Evolutionary conservation across 2,329 filamentous ascomycete genomes (phyloP).

Genomic region (Apiospora pterosperma): DNA sequence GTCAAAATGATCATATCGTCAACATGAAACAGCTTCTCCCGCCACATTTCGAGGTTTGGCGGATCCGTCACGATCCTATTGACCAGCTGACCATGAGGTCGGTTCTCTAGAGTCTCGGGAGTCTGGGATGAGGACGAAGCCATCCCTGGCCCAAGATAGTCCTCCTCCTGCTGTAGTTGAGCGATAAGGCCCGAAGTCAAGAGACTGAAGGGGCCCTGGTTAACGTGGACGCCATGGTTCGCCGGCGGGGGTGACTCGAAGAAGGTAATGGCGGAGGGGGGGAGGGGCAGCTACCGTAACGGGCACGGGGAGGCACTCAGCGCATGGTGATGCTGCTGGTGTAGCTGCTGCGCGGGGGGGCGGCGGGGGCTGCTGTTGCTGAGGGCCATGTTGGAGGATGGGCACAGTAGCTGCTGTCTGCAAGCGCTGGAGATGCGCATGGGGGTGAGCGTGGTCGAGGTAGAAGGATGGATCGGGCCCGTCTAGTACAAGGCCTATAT

Average conservation of each 20-base stretch:
- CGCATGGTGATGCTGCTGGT: conserved; percentile 10
- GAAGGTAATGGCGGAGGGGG: conserved; percentile 31
- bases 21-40: conserved; percentile 71
- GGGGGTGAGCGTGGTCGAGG: conserved; percentile 18
- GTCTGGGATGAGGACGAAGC: conserved; percentile 13
- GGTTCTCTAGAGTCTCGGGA: conserved; percentile 34
- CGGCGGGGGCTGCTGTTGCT: conserved; percentile 17
- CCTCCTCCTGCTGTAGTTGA: conserved; percentile 33
- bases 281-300: neutral
- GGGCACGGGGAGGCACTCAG: conserved; percentile 15
- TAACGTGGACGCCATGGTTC: neutral
- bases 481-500: conserved; percentile 34
- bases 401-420: conserved; percentile 30
- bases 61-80: conserved; percentile 61
- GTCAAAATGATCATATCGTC: conserved; percentile 69
- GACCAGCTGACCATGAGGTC: conserved; percentile 49
- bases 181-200: conserved; percentile 33
- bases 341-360: conserved; percentile 7
- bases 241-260: conserved; percentile 22
- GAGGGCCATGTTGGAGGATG: conserved; percentile 24
- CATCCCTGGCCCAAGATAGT: conserved; percentile 25
- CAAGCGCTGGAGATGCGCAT: conserved; percentile 31
- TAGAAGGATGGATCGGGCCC: conserved; percentile 33
- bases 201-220: conserved; percentile 39
- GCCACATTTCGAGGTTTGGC: conserved; percentile 66